Base-by-base conservation (phyloP, 163 green algal species). In the Chloroidium sp. region DNA sequence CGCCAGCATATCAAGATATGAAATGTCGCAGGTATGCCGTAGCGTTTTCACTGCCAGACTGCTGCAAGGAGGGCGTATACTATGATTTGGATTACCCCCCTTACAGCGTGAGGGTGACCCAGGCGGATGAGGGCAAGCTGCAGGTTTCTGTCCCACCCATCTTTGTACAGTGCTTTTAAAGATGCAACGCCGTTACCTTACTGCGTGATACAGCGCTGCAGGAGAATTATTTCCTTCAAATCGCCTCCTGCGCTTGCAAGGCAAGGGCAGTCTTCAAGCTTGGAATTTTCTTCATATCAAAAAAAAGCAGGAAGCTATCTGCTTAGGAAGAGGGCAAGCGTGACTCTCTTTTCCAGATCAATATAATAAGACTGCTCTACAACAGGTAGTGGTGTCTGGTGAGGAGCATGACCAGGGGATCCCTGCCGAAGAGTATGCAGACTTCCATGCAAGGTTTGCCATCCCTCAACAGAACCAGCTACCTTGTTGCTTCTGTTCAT, bases 1-100 rank as follows among this genome's bases (percentile, higher is more conserved):
- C 64, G 36, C 64, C 8, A n/a, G 64, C 8, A 72, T 72, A 72
- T 72, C 8, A 10, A 6, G 8, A 72, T n/a, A n/a, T 72, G 64
- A 6, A n/a, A 6, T 72, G 6, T 10, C 69, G 69, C 69, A 82
- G 79, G 69, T 82, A 78, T 78, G 79, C 79, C 4, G 69, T 82
- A 0, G 69, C 59, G 13, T 4, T 82, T 67, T 69, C 80, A 69
- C n/a, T 88, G 1, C 76, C 61, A 1, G 82, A 80, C 59, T 67
- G 76, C 62, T 74, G 88, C 3, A 82, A 85, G 81, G 86, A 83
- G 1, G 83, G 82, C 4, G 3, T 83, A 12, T 92, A 84, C 78
- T 91, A 77, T 75, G 82, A 88, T 69, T 90, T 87, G n/a, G 79
- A 13, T 2, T 76, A 83, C 68, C 84, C 84, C 59, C 91, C 90